Evolutionary conservation across 768 basidiomycete species (phyloP).

Genomic region (Suillus alpinus): DNA sequence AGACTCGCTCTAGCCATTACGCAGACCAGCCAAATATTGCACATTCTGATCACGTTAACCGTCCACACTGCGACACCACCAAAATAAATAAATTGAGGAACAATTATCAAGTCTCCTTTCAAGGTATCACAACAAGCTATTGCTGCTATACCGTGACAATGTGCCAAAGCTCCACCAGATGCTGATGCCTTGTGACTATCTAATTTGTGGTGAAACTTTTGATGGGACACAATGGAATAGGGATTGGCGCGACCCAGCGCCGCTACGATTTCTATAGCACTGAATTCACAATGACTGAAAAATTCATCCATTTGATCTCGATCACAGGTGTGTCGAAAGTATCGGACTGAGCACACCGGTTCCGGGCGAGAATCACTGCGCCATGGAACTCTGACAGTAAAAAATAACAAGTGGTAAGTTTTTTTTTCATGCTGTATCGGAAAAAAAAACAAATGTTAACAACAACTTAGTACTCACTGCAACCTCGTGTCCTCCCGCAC

Average conservation of each 20-base stretch:
- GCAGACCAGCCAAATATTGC: not conserved
- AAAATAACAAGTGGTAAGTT: not conserved
- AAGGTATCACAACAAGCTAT: not conserved
- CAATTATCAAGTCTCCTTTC: not conserved
- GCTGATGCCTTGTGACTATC: not conserved
- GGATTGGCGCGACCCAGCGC: not conserved
- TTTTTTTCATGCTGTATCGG: not conserved
- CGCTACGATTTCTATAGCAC: not conserved
- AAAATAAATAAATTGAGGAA: not conserved
- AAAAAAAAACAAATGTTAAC: not conserved
- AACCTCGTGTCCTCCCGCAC: not conserved
- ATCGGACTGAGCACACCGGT: not conserved
- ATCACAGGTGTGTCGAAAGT: not conserved
- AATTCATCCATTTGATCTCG: not conserved
- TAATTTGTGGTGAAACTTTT: not conserved
- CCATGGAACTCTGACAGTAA: not conserved
- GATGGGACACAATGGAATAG: not conserved
- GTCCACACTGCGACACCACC: not conserved
- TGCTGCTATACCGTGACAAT: not conserved
- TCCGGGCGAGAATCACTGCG: not conserved
- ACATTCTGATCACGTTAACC: not conserved
- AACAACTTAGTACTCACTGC: not conserved
- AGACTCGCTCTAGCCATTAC: too few relatives aligned
- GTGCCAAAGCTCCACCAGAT: not conserved
- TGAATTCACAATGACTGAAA: not conserved